A percentile compares a stretch with the other conserved stretches of the same genome.
phyloP scores from a whole-genome alignment of 1,284 basidiomycete species.

The Rhodotorula sp. region DNA sequence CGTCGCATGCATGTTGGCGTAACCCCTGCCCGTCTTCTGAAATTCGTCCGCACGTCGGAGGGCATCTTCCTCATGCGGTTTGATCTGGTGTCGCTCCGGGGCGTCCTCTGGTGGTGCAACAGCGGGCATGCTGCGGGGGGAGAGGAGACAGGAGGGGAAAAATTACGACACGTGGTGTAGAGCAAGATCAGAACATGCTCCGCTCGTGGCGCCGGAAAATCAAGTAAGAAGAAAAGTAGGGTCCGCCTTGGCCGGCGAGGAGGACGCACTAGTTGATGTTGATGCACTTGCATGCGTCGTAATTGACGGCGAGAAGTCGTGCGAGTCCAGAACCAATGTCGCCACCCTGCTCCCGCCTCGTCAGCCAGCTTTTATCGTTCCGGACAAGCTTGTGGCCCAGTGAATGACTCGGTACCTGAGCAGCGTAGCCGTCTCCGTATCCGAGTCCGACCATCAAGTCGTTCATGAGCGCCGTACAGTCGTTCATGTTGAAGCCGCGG shows the following conservation, averaged over 20 bases:
- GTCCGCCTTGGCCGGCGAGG: too few relatives aligned
- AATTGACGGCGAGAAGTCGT: slow-evolving; percentile 20
- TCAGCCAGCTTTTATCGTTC: too few relatives aligned
- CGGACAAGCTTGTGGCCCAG: too few relatives aligned
- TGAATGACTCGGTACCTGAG: slow-evolving; percentile 34
- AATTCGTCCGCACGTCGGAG: slow-evolving; percentile 18
- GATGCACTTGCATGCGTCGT: slow-evolving; percentile 23
- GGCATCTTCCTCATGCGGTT: slow-evolving; percentile 14
- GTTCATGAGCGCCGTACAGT: slow-evolving; percentile 46
- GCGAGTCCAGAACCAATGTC: slow-evolving; percentile 37
- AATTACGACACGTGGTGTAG: too few relatives aligned
- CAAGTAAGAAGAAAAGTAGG: too few relatives aligned
- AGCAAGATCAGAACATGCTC: neutral
- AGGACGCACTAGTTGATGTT: slow-evolving; percentile 38
- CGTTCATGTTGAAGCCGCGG: slow-evolving; percentile 43
- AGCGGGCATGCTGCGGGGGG: slow-evolving; percentile 20
- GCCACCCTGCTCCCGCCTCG: slow-evolving; percentile 19
- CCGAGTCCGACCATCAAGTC: slow-evolving; percentile 49
- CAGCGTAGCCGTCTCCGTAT: slow-evolving; percentile 46
- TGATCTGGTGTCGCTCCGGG: slow-evolving; percentile 6
- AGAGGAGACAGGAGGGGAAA: neutral
- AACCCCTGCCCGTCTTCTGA: slow-evolving; percentile 29
- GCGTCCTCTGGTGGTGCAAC: slow-evolving; percentile 6
- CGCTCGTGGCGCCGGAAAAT: neutral
- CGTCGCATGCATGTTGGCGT: slow-evolving; percentile 45